A percentile compares a stretch with the other conserved stretches of the same genome.
phyloP scores from a whole-genome alignment of 2,329 filamentous ascomycete species.

The Fusarium sp. region DNA sequence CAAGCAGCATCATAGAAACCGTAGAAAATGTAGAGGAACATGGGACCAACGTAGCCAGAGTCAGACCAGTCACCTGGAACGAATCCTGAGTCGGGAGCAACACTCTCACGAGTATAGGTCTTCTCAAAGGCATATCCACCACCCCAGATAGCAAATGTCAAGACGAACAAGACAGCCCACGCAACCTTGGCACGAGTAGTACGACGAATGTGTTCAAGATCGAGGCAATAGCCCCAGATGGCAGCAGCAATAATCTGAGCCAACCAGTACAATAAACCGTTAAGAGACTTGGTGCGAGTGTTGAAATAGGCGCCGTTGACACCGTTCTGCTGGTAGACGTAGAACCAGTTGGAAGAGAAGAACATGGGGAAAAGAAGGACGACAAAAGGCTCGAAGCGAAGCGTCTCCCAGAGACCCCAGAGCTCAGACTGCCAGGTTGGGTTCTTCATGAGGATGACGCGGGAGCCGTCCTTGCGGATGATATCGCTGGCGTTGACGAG shows the following conservation, averaged over 20 bases:
- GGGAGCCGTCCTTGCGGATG: constrained; percentile 79
- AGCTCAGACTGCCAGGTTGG: constrained; percentile 87
- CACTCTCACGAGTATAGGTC: constrained; percentile 36
- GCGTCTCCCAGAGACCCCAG: constrained; percentile 77
- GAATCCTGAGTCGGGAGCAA: constrained; percentile 15
- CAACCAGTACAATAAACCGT: constrained; percentile 76
- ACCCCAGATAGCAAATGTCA: constrained; percentile 85
- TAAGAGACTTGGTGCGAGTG: constrained; percentile 78
- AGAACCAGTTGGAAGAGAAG: constrained; percentile 85
- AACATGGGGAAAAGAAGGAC: constrained; percentile 84
- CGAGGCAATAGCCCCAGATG: constrained; percentile 78
- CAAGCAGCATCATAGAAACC: constrained; percentile 90
- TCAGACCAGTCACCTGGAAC: constrained; percentile 70
- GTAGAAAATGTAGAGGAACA: constrained; percentile 92
- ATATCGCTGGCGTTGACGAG: constrained; percentile 79
- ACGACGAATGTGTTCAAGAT: constrained; percentile 69
- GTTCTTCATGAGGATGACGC: constrained; percentile 89
- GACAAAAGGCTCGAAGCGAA: constrained; percentile 76
- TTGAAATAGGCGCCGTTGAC: constrained; percentile 79
- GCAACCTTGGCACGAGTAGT: constrained; percentile 74
- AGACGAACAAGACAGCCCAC: constrained; percentile 69
- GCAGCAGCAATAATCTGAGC: constrained; percentile 82
- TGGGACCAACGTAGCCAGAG: constrained; percentile 75
- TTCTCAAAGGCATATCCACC: constrained; percentile 82
- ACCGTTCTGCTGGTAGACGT: constrained; percentile 81